Evolutionary conservation across 371 early-diverging fungal species (phyloP).

Genomic region (Circinella minor): DNA sequence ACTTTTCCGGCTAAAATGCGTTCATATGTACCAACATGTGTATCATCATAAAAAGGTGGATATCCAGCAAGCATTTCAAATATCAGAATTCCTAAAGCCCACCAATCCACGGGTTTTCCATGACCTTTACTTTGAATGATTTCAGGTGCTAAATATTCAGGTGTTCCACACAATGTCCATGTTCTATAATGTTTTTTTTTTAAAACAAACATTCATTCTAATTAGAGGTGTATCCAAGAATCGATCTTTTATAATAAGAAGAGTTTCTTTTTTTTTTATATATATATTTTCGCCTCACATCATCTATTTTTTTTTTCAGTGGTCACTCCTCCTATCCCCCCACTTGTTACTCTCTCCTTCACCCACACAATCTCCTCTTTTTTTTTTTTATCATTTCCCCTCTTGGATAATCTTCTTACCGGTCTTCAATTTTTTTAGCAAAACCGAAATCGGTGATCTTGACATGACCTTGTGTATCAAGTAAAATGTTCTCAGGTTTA

Average conservation of each 20-base stretch:
- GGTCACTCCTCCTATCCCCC: too few species aligned
- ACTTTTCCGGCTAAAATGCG: conserved; percentile 79
- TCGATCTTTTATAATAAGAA: too few species aligned
- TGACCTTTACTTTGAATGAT: conserved; percentile 98
- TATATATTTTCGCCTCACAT: too few species aligned
- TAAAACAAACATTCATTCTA: too few species aligned
- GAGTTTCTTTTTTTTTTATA: too few species aligned
- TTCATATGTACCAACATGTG: conserved; percentile 86
- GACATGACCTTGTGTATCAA: conserved; percentile 93
- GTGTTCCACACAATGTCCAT: conserved; percentile 98
- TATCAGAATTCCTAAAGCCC: conserved; percentile 96
- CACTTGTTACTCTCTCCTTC: too few species aligned
- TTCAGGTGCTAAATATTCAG: conserved; percentile 98
- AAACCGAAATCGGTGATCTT: conserved; percentile 99
- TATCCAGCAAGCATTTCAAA: conserved; percentile 96
- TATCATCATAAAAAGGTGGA: conserved; percentile 98
- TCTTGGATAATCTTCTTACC: conserved; percentile 20
- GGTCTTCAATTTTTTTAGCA: conserved; percentile 83
- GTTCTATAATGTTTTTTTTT: conserved; percentile 38
- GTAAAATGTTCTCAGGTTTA: conserved; percentile 93
- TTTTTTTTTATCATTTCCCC: too few species aligned
- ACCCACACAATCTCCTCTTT: too few species aligned
- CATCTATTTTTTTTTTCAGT: too few species aligned
- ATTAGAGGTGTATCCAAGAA: too few species aligned
- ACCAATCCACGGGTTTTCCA: conserved; percentile 98